Conservation (phyloP, 495 filamentous ascomycete genomes). For the Penicillium salamii region DNA sequence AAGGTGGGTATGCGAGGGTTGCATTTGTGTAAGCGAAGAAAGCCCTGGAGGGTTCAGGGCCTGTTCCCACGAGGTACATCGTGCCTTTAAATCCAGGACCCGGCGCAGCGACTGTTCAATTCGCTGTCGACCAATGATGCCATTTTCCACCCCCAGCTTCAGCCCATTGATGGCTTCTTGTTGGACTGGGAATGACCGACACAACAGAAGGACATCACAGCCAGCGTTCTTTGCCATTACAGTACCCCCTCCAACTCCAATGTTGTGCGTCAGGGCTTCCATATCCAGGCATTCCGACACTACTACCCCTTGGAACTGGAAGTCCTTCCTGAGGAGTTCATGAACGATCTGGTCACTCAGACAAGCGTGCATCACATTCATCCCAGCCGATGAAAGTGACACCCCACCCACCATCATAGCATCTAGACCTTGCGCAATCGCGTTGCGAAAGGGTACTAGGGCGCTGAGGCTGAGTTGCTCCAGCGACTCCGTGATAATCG, state of each 20-base stretch:
- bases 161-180: slow-evolving; percentile 82
- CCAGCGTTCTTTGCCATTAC: slow-evolving; percentile 94
- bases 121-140: slow-evolving; percentile 71
- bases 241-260: slow-evolving; percentile 86
- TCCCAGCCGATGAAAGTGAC: slow-evolving; percentile 78
- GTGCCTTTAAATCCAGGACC: slow-evolving; percentile 70
- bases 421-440: slow-evolving; percentile 77
- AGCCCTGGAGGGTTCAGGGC: slow-evolving; percentile 78
- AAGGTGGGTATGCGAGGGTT: slow-evolving; percentile 71
- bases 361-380: slow-evolving; percentile 91
- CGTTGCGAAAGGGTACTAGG: slow-evolving; percentile 82
- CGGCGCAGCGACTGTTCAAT: slow-evolving; percentile 71
- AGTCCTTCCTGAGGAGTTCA: slow-evolving; percentile 73
- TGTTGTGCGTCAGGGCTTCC: slow-evolving; percentile 87
- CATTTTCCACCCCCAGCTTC: slow-evolving; percentile 81
- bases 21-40: slow-evolving; percentile 67
- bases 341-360: slow-evolving; percentile 88
- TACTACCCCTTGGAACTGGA: slow-evolving; percentile 86
- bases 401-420: slow-evolving; percentile 92
- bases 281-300: slow-evolving; percentile 94
- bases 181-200: slow-evolving; percentile 79
- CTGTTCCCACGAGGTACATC: slow-evolving; percentile 79
- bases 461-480: slow-evolving; percentile 83
- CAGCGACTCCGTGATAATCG: slow-evolving; percentile 85
- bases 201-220: slow-evolving; percentile 81